These are phyloP conservation scores for Tolypocladium tundrense DNA, from an alignment of 2,329 filamentous ascomycete species.

Conservation along the genomic window DNA sequence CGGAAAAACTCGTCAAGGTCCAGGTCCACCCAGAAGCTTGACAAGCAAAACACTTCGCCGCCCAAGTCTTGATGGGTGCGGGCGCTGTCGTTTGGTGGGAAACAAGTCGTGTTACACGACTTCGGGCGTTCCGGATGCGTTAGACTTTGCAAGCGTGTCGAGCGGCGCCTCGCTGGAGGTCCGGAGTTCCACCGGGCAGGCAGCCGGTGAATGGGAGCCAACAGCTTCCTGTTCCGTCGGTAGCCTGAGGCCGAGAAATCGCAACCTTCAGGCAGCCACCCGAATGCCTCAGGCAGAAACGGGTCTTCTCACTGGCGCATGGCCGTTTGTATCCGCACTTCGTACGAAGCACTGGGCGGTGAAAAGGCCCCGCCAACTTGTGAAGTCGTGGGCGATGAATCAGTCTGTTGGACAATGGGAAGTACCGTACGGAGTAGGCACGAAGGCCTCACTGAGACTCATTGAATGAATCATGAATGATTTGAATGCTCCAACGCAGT, in stretches of 20 bases:
- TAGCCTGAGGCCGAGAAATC: not conserved
- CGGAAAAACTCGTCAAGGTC: not conserved
- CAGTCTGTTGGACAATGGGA: not conserved
- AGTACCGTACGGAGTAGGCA: not conserved
- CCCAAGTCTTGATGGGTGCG: not conserved
- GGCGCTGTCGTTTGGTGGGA: not conserved
- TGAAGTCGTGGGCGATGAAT: not conserved
- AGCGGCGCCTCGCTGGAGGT: not conserved
- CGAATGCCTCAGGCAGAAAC: not conserved
- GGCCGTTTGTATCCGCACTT: not conserved
- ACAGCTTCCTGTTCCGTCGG: not conserved
- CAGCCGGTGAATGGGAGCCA: not conserved
- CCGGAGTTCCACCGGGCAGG: not conserved
- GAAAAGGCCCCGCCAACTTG: not conserved
- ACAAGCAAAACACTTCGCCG: not conserved
- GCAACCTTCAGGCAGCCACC: not conserved
- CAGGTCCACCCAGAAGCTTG: not conserved
- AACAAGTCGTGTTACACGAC: not conserved
- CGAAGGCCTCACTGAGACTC: not conserved
- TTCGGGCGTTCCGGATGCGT: constrained; percentile 1
- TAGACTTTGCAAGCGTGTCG: not conserved
- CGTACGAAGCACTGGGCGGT: not conserved
- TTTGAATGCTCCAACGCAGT: not conserved
- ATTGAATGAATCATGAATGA: not conserved
- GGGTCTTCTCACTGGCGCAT: not conserved